Base-by-base conservation (phyloP, 1,284 basidiomycete genomes). In the Fomitopsis palustris region DNA sequence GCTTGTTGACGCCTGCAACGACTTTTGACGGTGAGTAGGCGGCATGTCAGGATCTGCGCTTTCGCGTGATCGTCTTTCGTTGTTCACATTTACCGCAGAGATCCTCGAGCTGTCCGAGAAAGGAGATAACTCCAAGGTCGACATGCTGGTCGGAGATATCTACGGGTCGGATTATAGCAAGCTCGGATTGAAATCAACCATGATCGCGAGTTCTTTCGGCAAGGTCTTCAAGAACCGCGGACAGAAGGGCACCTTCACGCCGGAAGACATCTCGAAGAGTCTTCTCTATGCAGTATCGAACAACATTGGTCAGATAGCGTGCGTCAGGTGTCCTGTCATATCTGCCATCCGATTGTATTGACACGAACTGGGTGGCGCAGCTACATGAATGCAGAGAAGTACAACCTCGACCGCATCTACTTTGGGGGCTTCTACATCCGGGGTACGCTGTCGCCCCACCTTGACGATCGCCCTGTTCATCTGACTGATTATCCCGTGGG, bases 261-360 rank as follows among this genome's bases (percentile, higher is more conserved):
- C 95, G 6, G 94, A 98, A 74, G 97, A 99, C 73, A 96, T 99
- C 70, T 95, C 93, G 76, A 90, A 88, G 72, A 94, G 92, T 74
- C 77, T 99, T 69, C 81, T 99, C 31, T 99, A 98, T 74, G 96
- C 96, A 17, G 87, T 99, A 62, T 95, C 93, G 66, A 99, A 99
- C 78, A 99, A 99, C 75, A 99, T 99, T 67, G 97, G 97, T 5
- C 97, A 99, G 75, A 98, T 99, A 77, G 97, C 97, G 93, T 96
- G 74, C 75, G 93, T 90, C 54, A 23, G 39, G 33, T 56, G 33
- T 29, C 25, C 7, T n/a, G 38, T 14, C 37, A 35, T 29, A 42
- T 31, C 42, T 47, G 23, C 31, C 37, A 31, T 57, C 25, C n/a
- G 23, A 12, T 17, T 55, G 19, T 45, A 25, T 33, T 42, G 35